These are phyloP conservation scores for Acanthamoeba royreba DNA, from an alignment of 208 protist species.

Conservation along the genomic window DNA sequence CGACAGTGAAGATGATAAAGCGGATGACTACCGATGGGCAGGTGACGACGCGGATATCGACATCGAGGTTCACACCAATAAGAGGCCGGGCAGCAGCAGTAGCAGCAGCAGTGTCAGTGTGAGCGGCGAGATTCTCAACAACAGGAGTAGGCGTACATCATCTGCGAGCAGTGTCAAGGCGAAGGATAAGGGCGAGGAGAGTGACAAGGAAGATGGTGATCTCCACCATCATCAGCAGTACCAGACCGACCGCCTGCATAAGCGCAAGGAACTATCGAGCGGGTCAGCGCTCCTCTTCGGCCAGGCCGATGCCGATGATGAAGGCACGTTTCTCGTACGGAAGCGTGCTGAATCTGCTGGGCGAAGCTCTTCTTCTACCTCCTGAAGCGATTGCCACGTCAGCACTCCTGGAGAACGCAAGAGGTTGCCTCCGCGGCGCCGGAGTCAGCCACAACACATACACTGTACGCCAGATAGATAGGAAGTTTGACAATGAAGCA, in stretches of 20 bases:
- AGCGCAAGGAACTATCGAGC: not conserved
- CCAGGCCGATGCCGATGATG: not conserved
- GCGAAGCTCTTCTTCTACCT: not conserved
- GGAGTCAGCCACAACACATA: no score
- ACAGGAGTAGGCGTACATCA: no score
- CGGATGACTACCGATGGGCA: not conserved
- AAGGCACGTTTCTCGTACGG: not conserved
- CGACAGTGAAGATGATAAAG: not conserved
- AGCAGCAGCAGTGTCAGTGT: not conserved
- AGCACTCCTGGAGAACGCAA: no score
- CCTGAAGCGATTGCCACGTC: no score
- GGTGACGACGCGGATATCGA: not conserved
- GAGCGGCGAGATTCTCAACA: no score
- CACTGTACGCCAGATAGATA: no score
- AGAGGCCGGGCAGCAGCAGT: no score
- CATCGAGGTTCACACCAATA: not conserved
- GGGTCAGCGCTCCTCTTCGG: not conserved
- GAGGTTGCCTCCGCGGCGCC: no score
- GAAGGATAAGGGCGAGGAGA: constrained; percentile 14
- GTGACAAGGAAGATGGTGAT: not conserved
- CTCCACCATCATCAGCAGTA: not conserved
- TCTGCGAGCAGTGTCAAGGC: not conserved
- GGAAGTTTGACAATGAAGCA: no score
- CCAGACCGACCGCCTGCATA: not conserved
- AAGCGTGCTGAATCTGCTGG: not conserved